phyloP scores from a whole-genome alignment of 2,329 filamentous ascomycete genomes.

The Hymenoscyphus scutula region DNA sequence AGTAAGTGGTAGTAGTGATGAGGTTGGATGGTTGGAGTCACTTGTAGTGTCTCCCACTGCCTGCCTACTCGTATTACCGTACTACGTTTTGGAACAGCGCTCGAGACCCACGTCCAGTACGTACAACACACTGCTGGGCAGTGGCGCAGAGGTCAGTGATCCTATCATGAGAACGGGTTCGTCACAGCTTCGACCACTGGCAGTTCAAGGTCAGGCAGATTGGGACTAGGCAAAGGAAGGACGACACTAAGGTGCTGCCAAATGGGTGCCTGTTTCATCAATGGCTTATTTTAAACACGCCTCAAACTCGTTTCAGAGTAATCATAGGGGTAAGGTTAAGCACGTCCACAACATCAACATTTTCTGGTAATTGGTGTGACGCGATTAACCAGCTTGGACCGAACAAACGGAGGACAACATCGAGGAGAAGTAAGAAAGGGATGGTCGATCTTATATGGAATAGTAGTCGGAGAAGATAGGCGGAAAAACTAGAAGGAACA shows the following conservation, averaged over 20 bases:
- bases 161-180: background rate
- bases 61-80: too few relatives aligned
- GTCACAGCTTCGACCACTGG: conserved; percentile 1
- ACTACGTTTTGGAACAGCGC: background rate
- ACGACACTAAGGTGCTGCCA: background rate
- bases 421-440: background rate
- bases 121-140: background rate
- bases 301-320: conserved; percentile 2
- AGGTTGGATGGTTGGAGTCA: background rate
- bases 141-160: background rate
- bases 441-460: background rate
- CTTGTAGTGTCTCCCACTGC: background rate
- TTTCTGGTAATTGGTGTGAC: background rate
- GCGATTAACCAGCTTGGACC: background rate
- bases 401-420: background rate
- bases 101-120: conserved; percentile 1
- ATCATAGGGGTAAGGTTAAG: background rate
- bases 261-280: conserved; percentile 6
- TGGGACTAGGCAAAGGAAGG: background rate
- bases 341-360: background rate
- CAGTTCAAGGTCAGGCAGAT: background rate
- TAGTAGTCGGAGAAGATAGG: background rate
- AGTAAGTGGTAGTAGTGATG: background rate
- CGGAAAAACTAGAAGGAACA: background rate
- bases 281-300: conserved; percentile 12